Percentiles rank a stretch among this genome's conserved stretches.
Conservation (phyloP, 208 protist species). For the Leishmania lainsoni region DNA sequence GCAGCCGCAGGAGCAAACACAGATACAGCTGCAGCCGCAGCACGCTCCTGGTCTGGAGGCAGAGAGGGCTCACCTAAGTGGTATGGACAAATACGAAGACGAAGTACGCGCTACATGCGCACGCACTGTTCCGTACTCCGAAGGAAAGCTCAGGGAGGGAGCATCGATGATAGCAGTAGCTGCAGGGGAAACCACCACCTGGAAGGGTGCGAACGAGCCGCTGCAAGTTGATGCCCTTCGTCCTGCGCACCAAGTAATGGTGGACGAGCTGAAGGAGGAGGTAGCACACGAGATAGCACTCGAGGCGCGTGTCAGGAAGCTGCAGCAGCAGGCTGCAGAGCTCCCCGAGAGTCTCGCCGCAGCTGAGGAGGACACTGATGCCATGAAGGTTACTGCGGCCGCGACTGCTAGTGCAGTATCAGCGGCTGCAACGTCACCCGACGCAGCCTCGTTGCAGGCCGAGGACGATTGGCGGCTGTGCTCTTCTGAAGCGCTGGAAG, state of each 20-base stretch:
- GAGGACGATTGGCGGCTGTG: not conserved
- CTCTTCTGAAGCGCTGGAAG: not conserved
- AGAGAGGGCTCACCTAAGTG: constrained; percentile 32
- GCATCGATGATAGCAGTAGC: constrained; percentile 3
- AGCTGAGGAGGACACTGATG: not conserved
- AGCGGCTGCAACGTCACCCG: not conserved
- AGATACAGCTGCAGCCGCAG: too few relatives aligned
- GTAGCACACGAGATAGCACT: not conserved
- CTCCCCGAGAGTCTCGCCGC: constrained; percentile 2
- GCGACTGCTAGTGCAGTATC: not conserved
- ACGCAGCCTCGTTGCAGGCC: too few relatives aligned
- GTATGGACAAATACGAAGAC: constrained; percentile 40
- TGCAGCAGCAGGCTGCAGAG: not conserved
- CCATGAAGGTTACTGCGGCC: not conserved
- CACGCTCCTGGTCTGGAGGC: constrained; percentile 26
- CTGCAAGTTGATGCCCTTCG: constrained; percentile 11
- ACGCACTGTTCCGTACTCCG: constrained; percentile 52
- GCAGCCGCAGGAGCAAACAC: not conserved
- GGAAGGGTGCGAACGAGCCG: not conserved
- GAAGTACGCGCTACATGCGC: constrained; percentile 42
- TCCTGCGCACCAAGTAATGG: not conserved
- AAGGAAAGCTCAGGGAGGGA: constrained; percentile 22
- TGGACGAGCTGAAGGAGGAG: constrained; percentile 11
- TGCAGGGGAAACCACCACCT: not conserved
- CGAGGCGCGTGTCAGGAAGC: not conserved